phyloP scores from a whole-genome alignment of 768 basidiomycete species.

The Panaeolus cyanescens region DNA sequence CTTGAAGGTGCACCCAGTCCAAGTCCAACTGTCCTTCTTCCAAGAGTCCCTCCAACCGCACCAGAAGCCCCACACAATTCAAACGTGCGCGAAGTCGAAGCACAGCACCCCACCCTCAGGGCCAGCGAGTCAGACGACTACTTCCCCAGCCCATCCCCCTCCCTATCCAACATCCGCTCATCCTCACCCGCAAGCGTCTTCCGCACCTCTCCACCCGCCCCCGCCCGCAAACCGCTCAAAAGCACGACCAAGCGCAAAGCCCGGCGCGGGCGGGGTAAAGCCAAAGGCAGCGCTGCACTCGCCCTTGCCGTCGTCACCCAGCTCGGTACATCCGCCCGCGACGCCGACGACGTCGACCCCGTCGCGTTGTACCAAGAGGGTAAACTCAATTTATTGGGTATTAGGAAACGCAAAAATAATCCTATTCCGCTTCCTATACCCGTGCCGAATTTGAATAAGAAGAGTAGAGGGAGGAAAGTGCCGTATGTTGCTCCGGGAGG shows the following conservation, averaged over 20 bases:
- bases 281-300: constrained; percentile 17
- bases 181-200: neutral
- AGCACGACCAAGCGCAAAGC: neutral
- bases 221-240: constrained; percentile 6
- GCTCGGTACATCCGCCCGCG: constrained; percentile 35
- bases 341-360: constrained; percentile 23
- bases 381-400: constrained; percentile 7
- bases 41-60: neutral
- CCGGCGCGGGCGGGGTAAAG: constrained; percentile 6
- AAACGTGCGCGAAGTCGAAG: neutral
- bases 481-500: constrained; percentile 48
- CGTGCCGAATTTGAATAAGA: constrained; percentile 64
- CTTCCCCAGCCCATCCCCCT: constrained; percentile 26
- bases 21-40: neutral
- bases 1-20: neutral
- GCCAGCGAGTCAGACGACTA: constrained; percentile 31
- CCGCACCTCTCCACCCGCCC: constrained; percentile 9
- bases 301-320: constrained; percentile 17
- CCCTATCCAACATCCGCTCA: constrained; percentile 9
- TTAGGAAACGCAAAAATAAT: constrained; percentile 31
- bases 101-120: constrained; percentile 6
- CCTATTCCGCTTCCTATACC: constrained; percentile 50
- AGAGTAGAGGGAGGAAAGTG: constrained; percentile 60
- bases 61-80: neutral
- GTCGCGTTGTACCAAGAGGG: constrained; percentile 21